phyloP scores from a whole-genome alignment of 768 basidiomycete genomes.

The Pisolithus orientalis region DNA sequence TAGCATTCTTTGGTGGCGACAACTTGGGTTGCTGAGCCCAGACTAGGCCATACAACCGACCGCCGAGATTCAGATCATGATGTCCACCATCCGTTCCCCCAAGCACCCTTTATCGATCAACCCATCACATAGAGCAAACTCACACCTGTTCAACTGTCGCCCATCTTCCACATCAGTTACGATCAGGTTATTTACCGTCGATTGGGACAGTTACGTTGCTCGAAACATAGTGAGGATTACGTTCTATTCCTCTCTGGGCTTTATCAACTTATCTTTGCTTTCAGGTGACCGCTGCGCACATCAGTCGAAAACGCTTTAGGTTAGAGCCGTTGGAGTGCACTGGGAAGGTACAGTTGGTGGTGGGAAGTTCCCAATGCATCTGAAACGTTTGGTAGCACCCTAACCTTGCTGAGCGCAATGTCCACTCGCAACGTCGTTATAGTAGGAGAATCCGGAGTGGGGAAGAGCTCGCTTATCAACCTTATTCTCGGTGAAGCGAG shows the following conservation, averaged over 20 bases:
- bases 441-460: slow-evolving; percentile 22
- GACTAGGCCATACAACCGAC: background rate
- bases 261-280: too few species aligned
- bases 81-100: background rate
- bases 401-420: background rate
- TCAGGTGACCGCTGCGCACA: too few species aligned
- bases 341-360: too few species aligned
- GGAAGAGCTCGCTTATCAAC: slow-evolving; percentile 28
- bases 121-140: background rate
- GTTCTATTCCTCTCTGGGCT: background rate
- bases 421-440: slow-evolving; percentile 22
- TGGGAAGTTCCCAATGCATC: background rate
- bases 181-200: background rate
- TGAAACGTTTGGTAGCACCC: background rate
- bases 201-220: background rate
- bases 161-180: background rate
- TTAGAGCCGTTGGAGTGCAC: too few species aligned
- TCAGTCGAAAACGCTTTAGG: too few species aligned
- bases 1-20: background rate
- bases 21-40: too few species aligned
- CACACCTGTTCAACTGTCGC: background rate
- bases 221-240: background rate
- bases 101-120: background rate
- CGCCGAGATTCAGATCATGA: background rate
- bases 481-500: slow-evolving; percentile 19